Percentiles rank a stretch among this genome's conserved stretches.
Conservation (phyloP, 2,329 filamentous ascomycete genomes). For the Ophiosphaerella narmari region DNA sequence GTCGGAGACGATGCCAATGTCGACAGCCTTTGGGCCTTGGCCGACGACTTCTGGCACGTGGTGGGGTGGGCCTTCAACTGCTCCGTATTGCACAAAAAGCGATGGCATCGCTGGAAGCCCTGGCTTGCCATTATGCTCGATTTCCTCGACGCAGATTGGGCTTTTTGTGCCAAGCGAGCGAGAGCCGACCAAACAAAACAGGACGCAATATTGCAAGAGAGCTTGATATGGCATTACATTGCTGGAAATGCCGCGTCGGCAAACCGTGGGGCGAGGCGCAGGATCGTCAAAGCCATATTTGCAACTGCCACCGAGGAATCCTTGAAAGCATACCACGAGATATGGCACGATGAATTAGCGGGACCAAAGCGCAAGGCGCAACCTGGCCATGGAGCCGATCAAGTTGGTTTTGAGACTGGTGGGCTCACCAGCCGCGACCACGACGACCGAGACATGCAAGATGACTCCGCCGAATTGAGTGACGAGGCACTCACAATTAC, state of each 20-base stretch:
- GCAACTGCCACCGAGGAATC: conserved; percentile 64
- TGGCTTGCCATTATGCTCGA: conserved; percentile 84
- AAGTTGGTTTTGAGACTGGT: conserved; percentile 58
- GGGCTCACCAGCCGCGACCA: conserved; percentile 61
- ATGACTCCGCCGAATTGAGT: conserved; percentile 12
- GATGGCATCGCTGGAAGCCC: conserved; percentile 81
- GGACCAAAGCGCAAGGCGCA: conserved; percentile 53
- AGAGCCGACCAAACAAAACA: conserved; percentile 16
- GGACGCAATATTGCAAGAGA: conserved; percentile 51
- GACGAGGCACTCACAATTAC: conserved; percentile 5
- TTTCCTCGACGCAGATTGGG: conserved; percentile 73
- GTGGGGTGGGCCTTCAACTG: conserved; percentile 95
- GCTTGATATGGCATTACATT: conserved; percentile 65
- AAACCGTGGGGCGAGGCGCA: conserved; percentile 50
- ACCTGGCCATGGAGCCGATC: conserved; percentile 61
- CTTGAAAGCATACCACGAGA: conserved; percentile 63
- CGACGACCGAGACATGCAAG: conserved; percentile 39
- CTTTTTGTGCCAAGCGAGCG: conserved; percentile 54
- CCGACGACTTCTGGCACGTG: conserved; percentile 85
- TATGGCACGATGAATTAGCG: conserved; percentile 70
- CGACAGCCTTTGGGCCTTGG: conserved; percentile 73
- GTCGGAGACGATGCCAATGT: conserved; percentile 60
- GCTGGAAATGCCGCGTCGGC: conserved; percentile 48
- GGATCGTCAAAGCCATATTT: conserved; percentile 69
- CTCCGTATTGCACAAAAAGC: conserved; percentile 69